phyloP scores from a whole-genome alignment of 228 moss, liverwort and hornwort genomes.

The Sphagnum magellanicum region DNA sequence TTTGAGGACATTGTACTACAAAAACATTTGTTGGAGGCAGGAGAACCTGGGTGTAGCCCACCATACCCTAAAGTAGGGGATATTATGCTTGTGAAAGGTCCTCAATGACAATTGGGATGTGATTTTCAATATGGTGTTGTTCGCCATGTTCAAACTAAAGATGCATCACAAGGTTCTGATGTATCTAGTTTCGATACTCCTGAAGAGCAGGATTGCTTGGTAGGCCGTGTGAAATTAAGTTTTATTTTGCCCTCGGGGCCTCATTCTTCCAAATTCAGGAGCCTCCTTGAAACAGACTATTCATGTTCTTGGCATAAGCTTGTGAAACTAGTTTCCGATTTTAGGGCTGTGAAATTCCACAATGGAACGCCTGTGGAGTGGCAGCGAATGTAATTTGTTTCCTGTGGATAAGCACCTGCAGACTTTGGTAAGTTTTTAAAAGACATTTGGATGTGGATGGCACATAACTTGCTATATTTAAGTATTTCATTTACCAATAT shows the following conservation, averaged over 20 bases:
- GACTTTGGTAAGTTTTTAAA: too few relatives aligned
- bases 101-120: neutral
- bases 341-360: neutral
- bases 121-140: neutral
- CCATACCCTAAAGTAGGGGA: neutral
- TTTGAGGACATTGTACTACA: neutral
- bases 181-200: neutral
- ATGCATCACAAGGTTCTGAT: neutral
- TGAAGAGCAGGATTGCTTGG: constrained; percentile 1
- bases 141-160: neutral
- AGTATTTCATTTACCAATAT: too few relatives aligned
- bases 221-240: neutral
- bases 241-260: neutral
- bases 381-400: neutral
- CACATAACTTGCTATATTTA: too few relatives aligned
- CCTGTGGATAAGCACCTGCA: too few relatives aligned
- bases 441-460: too few relatives aligned
- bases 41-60: neutral
- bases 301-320: neutral
- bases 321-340: neutral
- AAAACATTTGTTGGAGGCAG: constrained; percentile 1
- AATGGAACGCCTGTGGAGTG: neutral
- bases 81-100: constrained; percentile 2
- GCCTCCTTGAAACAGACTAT: neutral
- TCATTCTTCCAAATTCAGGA: neutral